Conservation (phyloP, 2,329 filamentous ascomycete genomes). For the Chrysosphaeria jannelii region DNA sequence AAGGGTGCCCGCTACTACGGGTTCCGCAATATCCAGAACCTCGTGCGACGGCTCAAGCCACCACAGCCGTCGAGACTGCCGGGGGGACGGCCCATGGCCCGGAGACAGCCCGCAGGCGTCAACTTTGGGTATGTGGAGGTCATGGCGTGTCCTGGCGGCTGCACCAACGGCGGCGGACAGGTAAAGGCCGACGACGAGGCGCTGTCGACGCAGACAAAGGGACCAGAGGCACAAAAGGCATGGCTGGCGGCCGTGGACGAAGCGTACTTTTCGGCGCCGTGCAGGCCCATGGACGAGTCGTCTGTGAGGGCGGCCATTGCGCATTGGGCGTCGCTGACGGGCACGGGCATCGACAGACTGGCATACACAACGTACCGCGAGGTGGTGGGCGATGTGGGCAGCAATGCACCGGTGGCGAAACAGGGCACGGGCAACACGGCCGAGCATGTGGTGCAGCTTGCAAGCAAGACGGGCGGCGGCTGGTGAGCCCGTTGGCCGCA, state of each 20-base stretch:
- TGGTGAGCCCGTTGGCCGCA: too few species aligned
- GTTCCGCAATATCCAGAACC: constrained; percentile 93
- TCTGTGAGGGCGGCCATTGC: constrained; percentile 36
- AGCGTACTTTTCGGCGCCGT: constrained; percentile 63
- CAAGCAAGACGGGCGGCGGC: constrained; percentile 71
- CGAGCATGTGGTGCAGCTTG: constrained; percentile 62
- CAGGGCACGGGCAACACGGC: constrained; percentile 27
- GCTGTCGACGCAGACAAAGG: constrained; percentile 20
- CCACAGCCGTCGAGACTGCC: constrained; percentile 49
- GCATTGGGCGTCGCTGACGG: constrained; percentile 48
- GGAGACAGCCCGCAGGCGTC: constrained; percentile 12
- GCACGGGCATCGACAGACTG: constrained; percentile 39
- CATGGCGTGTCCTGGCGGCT: constrained; percentile 97
- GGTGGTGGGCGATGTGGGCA: constrained; percentile 86
- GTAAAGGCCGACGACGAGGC: constrained; percentile 51
- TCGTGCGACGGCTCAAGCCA: constrained; percentile 76
- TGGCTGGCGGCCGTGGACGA: constrained; percentile 66
- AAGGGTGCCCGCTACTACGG: constrained; percentile 81
- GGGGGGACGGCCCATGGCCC: constrained; percentile 31
- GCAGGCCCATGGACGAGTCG: too few species aligned
- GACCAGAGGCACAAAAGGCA: constrained; percentile 53
- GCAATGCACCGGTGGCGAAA: constrained; percentile 13
- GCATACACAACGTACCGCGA: constrained; percentile 68
- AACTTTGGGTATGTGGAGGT: constrained; percentile 92
- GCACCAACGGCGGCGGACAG: constrained; percentile 90